Base-by-base conservation (phyloP, 2,329 filamentous ascomycete genomes). In the Beauveria australis region DNA sequence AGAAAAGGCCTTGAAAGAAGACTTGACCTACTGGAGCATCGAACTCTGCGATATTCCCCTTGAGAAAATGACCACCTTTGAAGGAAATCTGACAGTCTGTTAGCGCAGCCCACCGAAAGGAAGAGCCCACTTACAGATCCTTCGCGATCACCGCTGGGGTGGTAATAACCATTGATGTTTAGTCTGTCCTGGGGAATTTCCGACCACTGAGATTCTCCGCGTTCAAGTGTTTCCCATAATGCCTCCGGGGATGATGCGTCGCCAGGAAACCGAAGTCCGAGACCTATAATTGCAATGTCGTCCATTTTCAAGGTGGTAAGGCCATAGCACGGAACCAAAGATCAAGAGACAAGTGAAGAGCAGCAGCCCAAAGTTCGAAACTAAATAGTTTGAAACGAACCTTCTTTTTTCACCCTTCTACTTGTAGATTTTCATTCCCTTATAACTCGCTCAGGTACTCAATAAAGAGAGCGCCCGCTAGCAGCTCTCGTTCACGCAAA, bases 101-200 rank as follows among this genome's bases (percentile, higher is more conserved):
- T 60, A 62, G 61, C 24, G 16, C 41, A 43, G 43, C n/a, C n/a
- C 19, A n/a, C 24, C 9, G 44, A 10, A 48, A 18, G 30, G 40
- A 9, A 8, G 40, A 44, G 22, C 37, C 2, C 19, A 67, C 77
- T 66, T 67, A 81, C 79, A 64, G 75, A 78, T 44, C 79, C 80
- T 61, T 79, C 75, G 8, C 78, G 73, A 51, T 78, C 75, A 7
- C 75, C 75, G 22, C 80, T 76, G 0, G 80, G 80, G 65, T 84
- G 81, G 63, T 79, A 80, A 66, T 81, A 83, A n/a, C 77, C 77
- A 16, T 78, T 72, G 40, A 79, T 75, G 46, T 83, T 81, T 63
- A 84, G 76, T 10, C 81, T 74, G 10, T 77, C 72, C 7, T 70
- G 65, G 1, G 80, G 79, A 19, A 81, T 77, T 51, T 80, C 74